Percentiles rank a stretch among this genome's conserved stretches.
Conservation (phyloP, 2,329 filamentous ascomycete species). For the Tolypocladium sp. region DNA sequence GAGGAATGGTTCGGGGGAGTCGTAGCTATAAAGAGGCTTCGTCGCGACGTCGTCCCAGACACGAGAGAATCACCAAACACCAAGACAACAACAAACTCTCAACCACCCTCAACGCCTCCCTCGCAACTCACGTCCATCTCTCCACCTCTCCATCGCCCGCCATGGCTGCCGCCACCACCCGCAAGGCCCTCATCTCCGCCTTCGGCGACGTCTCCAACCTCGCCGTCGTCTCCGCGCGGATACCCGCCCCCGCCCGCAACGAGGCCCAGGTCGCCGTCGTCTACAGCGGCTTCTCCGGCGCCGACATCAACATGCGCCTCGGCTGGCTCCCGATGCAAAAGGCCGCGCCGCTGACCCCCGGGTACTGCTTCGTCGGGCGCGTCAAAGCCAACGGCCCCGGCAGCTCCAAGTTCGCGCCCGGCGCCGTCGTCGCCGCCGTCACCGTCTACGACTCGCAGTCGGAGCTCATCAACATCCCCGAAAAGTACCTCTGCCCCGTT, state of each 20-base stretch:
- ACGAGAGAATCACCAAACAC: no score
- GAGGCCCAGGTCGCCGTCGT: constrained; percentile 38
- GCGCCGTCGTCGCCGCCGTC: constrained; percentile 24
- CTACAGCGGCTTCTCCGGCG: constrained; percentile 37
- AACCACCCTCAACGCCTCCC: no score
- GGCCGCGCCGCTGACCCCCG: constrained; percentile 35
- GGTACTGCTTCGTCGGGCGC: constrained; percentile 37
- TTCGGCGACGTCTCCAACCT: constrained; percentile 30
- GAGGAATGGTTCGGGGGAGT: no score
- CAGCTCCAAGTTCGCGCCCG: constrained; percentile 18
- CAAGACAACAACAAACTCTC: no score
- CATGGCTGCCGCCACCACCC: constrained; percentile 16
- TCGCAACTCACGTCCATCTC: no score
- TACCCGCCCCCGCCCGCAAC: constrained; percentile 27
- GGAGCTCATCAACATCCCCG: constrained; percentile 33
- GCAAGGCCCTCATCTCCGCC: constrained; percentile 34
- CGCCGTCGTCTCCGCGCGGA: constrained; percentile 21
- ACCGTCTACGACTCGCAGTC: constrained; percentile 34
- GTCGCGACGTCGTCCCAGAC: no score
- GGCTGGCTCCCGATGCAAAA: constrained; percentile 37
- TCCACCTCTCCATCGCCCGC: neutral
- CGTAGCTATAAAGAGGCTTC: no score
- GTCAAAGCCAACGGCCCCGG: constrained; percentile 26
- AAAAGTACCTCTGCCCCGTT: constrained; percentile 34
- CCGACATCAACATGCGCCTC: constrained; percentile 39